Evolutionary conservation across 2,329 filamentous ascomycete genomes (phyloP).

Genomic region (Sclerotinia sclerotiorum): DNA sequence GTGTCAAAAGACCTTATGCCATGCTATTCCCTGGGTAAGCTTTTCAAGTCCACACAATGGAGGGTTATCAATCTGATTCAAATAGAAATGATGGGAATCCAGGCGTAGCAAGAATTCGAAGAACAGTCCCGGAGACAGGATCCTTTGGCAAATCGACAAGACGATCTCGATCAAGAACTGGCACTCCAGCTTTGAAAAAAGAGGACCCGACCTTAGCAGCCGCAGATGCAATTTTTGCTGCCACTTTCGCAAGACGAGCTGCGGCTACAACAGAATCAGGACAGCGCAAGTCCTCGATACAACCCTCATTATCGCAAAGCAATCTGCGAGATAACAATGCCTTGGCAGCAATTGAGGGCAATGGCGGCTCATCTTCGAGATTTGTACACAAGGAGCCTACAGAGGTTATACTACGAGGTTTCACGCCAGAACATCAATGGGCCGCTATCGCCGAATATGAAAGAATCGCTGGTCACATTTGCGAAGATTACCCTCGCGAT

Average conservation of each 20-base stretch:
- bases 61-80: conserved; percentile 26
- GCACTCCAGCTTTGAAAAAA: conserved; percentile 50
- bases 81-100: conserved; percentile 54
- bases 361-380: conserved; percentile 31
- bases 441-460: conserved; percentile 89
- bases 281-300: conserved; percentile 40
- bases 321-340: conserved; percentile 42
- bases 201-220: conserved; percentile 63
- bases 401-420: conserved; percentile 85
- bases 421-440: conserved; percentile 69
- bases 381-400: conserved; percentile 56
- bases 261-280: conserved; percentile 37
- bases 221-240: conserved; percentile 61
- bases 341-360: conserved; percentile 35
- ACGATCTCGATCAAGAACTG: conserved; percentile 61
- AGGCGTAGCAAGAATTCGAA: conserved; percentile 50
- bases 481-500: conserved; percentile 88
- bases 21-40: conserved; percentile 64
- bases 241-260: conserved; percentile 52
- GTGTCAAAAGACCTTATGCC: conserved; percentile 63
- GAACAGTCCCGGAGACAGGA: conserved; percentile 58
- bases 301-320: conserved; percentile 40
- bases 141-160: conserved; percentile 68
- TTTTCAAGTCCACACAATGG: conserved; percentile 20
- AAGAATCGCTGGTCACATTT: conserved; percentile 78